Base-by-base conservation (phyloP, 768 basidiomycete genomes). In the Lactarius evosmus region DNA sequence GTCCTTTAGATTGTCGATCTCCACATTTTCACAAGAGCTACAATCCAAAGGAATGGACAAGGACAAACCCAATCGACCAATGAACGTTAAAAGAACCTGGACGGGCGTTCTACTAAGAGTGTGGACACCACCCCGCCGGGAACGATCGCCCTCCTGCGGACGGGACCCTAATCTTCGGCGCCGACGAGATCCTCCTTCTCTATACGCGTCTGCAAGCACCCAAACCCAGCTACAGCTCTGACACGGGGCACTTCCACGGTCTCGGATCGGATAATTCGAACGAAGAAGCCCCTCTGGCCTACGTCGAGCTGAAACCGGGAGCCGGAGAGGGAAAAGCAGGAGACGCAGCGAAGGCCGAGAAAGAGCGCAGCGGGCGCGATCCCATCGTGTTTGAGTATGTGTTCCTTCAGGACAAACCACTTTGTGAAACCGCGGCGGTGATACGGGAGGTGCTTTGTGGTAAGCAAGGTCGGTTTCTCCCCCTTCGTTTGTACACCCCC, bases 371-470 rank as follows among this genome's bases (percentile, higher is more conserved):
- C 9, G 55, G 58, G 54, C 44, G 33, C 17, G 75, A 80, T 49
- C 72, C 49, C 16, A 68, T 71, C 8, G 59, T 72, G 27, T 56
- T 88, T 17, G 77, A 82, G 61, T 74, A 85, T 16, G 74, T 77
- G 36, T 75, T 95, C 9, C 75, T 78, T 5, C 92, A 95, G 70
- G 90, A 94, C 67, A 87, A 83, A 89, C 90, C 3, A 85, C 89
- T 6, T 75, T 95, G 56, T 80, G 85, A 27, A 85, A 79, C 56
- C 80, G 90, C 30, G 86, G 83, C 65, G 92, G 92, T 4, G 92
- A 94, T 69, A 94, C 92, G 0, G 92, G 91, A 0, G 92, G 91
- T 66, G 89, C 93, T 2, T 73, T 94, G 3, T 94, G 92, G 91
- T 83, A 82, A 74, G 88, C 89, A 50, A 93, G 91, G 91, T 90